Evolutionary conservation across 192 early-diverging fungal genomes (phyloP).

Genomic region (Coemansia aciculifera): DNA sequence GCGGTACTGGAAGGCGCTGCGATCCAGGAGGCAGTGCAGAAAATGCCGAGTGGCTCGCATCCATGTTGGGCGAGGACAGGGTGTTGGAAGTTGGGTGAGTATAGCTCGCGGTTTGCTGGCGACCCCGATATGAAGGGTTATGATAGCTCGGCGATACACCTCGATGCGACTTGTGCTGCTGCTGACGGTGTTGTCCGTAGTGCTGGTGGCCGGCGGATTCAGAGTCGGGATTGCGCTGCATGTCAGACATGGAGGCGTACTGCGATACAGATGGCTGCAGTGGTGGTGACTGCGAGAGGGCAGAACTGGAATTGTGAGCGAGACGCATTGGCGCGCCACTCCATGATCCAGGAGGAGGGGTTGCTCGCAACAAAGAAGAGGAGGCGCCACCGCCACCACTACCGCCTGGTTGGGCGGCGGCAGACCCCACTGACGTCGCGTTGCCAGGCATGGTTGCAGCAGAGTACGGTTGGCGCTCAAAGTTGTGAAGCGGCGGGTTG

Average conservation of each 20-base stretch:
- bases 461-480: slow-evolving; percentile 18
- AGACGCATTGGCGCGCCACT: slow-evolving; percentile 9
- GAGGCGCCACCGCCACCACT: not conserved
- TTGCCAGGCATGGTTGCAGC: slow-evolving; percentile 8
- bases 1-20: not conserved
- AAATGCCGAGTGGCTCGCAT: not conserved
- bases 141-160: slow-evolving; percentile 9
- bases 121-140: slow-evolving; percentile 3
- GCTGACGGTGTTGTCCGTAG: slow-evolving; percentile 18
- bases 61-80: slow-evolving; percentile 8
- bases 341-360: slow-evolving; percentile 9
- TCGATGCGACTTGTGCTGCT: slow-evolving; percentile 13
- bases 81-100: slow-evolving; percentile 9
- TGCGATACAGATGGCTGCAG: slow-evolving; percentile 14
- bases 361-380: slow-evolving; percentile 3
- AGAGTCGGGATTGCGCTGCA: slow-evolving; percentile 9
- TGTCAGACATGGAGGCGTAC: slow-evolving; percentile 11
- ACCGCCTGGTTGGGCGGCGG: slow-evolving; percentile 5
- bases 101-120: slow-evolving; percentile 9
- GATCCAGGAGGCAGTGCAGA: slow-evolving; percentile 1
- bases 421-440: not conserved
- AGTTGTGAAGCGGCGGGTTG: slow-evolving; percentile 12
- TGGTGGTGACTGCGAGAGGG: slow-evolving; percentile 32
- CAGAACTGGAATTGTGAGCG: slow-evolving; percentile 3
- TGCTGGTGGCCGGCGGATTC: slow-evolving; percentile 7